Conservation (phyloP, 2,329 filamentous ascomycete genomes). For the Pseudocercospora cruenta region DNA sequence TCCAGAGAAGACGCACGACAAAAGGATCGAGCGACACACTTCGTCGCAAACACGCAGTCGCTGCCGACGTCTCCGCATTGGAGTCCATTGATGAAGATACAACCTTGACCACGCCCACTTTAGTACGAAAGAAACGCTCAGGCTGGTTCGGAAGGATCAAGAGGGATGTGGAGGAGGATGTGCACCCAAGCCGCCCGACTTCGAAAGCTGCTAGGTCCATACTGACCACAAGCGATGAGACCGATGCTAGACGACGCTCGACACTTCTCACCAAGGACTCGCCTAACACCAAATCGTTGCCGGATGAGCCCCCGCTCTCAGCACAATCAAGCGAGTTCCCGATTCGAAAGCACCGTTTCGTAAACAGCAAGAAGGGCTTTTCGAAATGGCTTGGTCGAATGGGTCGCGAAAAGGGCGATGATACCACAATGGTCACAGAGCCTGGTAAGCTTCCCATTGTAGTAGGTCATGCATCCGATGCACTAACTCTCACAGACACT, state of each 20-base stretch:
- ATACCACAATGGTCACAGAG: slow-evolving; percentile 21
- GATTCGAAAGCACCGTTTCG: slow-evolving; percentile 43
- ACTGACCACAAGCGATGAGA: slow-evolving; percentile 20
- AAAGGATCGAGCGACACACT: slow-evolving; percentile 30
- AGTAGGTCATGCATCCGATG: background rate
- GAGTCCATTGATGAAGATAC: slow-evolving; percentile 37
- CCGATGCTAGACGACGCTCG: slow-evolving; percentile 26
- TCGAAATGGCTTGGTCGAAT: slow-evolving; percentile 59
- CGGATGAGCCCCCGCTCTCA: slow-evolving; percentile 36
- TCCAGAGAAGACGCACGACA: slow-evolving; percentile 17
- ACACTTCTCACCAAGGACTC: slow-evolving; percentile 36
- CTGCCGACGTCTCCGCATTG: slow-evolving; percentile 27
- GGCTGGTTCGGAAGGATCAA: slow-evolving; percentile 49
- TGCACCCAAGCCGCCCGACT: background rate
- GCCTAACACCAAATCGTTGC: slow-evolving; percentile 31
- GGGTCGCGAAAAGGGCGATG: slow-evolving; percentile 39
- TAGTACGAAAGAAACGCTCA: slow-evolving; percentile 49
- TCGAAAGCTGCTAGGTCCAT: slow-evolving; percentile 11
- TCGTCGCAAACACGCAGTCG: slow-evolving; percentile 20
- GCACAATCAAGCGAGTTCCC: slow-evolving; percentile 49
- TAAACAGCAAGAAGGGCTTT: slow-evolving; percentile 50
- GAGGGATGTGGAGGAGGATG: slow-evolving; percentile 27
- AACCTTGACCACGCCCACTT: slow-evolving; percentile 27
- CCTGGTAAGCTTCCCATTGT: slow-evolving; percentile 22
- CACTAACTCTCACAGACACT: slow-evolving; percentile 26